A percentile compares a stretch with the other conserved stretches of the same genome.
Evolutionary conservation across 2,329 filamentous ascomycete genomes (phyloP).

Genomic region (Stachybotrys echinatus): DNA sequence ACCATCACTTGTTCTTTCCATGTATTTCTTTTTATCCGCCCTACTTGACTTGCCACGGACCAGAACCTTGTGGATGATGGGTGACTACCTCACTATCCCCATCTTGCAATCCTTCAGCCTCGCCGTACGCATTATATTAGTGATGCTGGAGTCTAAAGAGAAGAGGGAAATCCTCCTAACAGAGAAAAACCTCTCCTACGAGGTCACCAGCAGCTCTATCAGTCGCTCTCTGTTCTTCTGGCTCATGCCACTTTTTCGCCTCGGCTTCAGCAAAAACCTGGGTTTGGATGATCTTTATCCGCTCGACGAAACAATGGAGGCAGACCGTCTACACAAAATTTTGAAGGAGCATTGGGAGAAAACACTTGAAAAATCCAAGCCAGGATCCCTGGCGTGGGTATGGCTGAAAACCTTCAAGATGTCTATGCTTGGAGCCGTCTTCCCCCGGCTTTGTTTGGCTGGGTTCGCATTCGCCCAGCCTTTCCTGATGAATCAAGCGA

Average conservation of each 20-base stretch:
- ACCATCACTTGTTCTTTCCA: constrained; percentile 40
- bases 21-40: constrained; percentile 38
- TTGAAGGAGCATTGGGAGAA: constrained; percentile 12
- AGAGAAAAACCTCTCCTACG: constrained; percentile 30
- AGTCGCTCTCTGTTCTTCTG: constrained; percentile 45
- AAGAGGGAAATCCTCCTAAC: constrained; percentile 37
- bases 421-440: constrained; percentile 7
- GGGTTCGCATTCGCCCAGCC: constrained; percentile 20
- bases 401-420: constrained; percentile 8
- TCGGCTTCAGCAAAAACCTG: constrained; percentile 20
- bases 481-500: constrained; percentile 15
- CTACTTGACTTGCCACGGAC: constrained; percentile 39
- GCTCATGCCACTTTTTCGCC: constrained; percentile 43
- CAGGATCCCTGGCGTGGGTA: constrained; percentile 6
- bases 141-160: constrained; percentile 37
- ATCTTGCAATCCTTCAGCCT: constrained; percentile 33
- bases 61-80: constrained; percentile 36
- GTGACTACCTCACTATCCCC: constrained; percentile 29
- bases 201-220: constrained; percentile 43
- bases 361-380: constrained; percentile 12
- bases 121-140: constrained; percentile 34
- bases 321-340: constrained; percentile 8
- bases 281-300: constrained; percentile 28
- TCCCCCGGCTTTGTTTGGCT: constrained; percentile 14
- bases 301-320: constrained; percentile 13